Conservation (phyloP, 345 rosid species). For the Pugionium dolabratum region DNA sequence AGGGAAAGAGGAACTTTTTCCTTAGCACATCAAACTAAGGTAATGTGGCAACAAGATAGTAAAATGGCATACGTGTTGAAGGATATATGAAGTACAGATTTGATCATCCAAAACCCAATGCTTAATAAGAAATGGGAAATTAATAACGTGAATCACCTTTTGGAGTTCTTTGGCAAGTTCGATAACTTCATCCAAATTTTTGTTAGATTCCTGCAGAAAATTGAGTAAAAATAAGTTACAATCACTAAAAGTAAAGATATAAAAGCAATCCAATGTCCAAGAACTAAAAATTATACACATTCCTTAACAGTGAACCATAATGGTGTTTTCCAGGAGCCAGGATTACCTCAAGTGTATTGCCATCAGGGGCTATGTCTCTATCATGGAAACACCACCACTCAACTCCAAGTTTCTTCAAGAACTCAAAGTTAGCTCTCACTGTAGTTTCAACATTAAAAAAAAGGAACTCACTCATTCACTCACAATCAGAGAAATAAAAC, state of each 20-base stretch:
- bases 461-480: constrained; percentile 16
- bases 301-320: background rate
- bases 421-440: constrained; percentile 99
- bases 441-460: constrained; percentile 22
- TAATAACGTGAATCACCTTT: constrained; percentile 42
- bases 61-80: background rate
- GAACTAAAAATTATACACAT: background rate
- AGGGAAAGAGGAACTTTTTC: background rate
- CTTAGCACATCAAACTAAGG: constrained; percentile 18
- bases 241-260: background rate
- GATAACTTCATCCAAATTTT: constrained; percentile 88
- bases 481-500: background rate
- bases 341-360: constrained; percentile 67
- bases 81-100: background rate
- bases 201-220: constrained; percentile 67
- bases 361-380: constrained; percentile 94
- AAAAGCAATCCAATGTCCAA: background rate
- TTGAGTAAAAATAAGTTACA: constrained; percentile 12
- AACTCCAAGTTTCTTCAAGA: constrained; percentile 88
- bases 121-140: background rate
- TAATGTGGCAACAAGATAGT: background rate
- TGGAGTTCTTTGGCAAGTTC: constrained; percentile 95
- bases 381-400: constrained; percentile 97
- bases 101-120: background rate
- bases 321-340: background rate